Percentiles rank a stretch among this genome's conserved stretches.
Evolutionary conservation across 805 yeast species (phyloP).

Genomic region (Wickerhamiella sergipiensis): DNA sequence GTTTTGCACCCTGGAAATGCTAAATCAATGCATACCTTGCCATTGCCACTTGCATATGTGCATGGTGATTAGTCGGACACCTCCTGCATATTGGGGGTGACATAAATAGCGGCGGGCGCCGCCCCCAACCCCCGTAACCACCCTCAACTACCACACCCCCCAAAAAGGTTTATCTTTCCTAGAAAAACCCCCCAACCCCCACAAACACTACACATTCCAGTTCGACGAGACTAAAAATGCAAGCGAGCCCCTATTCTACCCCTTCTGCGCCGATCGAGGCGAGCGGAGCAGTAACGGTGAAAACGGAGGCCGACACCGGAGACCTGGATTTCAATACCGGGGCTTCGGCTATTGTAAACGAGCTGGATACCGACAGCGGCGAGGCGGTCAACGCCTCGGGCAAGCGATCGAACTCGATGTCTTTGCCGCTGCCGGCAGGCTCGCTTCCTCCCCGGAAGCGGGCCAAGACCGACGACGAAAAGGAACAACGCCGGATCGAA

Average conservation of each 20-base stretch:
- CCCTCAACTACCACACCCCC: not conserved
- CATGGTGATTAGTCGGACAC: not conserved
- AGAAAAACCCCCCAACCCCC: not conserved
- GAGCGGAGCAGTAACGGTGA: slow-evolving; percentile 1
- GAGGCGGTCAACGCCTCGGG: not conserved
- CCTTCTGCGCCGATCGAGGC: slow-evolving; percentile 2
- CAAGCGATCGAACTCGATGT: slow-evolving; percentile 22
- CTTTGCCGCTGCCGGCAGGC: slow-evolving; percentile 26
- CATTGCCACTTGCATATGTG: not conserved
- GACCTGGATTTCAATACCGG: not conserved
- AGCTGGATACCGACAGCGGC: slow-evolving; percentile 1
- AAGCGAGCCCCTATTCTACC: not conserved
- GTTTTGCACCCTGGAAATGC: not conserved
- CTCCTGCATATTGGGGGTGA: not conserved
- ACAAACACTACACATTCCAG: not conserved
- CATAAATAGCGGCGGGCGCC: not conserved
- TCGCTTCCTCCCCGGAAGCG: slow-evolving; percentile 88
- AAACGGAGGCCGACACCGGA: not conserved
- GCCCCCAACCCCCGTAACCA: not conserved
- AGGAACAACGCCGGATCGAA: slow-evolving; percentile 91
- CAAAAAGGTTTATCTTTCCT: not conserved
- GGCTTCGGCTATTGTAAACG: not conserved
- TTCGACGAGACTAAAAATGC: slow-evolving; percentile 1
- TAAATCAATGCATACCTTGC: not conserved
- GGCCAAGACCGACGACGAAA: slow-evolving; percentile 92